Percentiles rank a stretch among this genome's conserved stretches.
These are phyloP conservation scores for Monosporozyma solicola DNA, from an alignment of 805 yeast species.

Conservation along the genomic window DNA sequence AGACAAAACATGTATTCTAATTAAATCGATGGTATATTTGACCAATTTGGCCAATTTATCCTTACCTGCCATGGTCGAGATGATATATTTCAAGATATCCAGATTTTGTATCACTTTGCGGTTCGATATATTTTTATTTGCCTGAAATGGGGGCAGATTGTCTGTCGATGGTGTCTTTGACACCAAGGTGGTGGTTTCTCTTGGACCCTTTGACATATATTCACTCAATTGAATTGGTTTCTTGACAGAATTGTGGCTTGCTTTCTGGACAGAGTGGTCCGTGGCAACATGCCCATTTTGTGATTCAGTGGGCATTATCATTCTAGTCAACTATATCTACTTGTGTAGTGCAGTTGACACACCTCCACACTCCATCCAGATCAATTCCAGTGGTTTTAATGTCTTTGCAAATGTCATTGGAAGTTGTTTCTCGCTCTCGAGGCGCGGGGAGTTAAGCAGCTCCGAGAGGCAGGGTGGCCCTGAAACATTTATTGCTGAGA, in stretches of 20 bases:
- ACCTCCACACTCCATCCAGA: too few species aligned
- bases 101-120: neutral
- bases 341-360: too few species aligned
- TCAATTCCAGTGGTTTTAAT: too few species aligned
- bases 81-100: slow-evolving; percentile 20
- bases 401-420: too few species aligned
- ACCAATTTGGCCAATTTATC: slow-evolving; percentile 61
- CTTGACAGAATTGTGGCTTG: neutral
- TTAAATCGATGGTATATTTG: slow-evolving; percentile 48
- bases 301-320: too few species aligned
- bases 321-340: too few species aligned
- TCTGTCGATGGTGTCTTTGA: neutral
- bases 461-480: too few species aligned
- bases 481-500: too few species aligned
- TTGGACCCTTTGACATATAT: neutral
- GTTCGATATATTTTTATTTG: neutral
- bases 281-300: neutral
- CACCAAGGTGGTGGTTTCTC: slow-evolving; percentile 1
- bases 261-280: neutral
- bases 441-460: too few species aligned
- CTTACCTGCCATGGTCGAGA: slow-evolving; percentile 55
- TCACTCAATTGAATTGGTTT: neutral
- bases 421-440: too few species aligned
- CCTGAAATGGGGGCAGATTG: neutral
- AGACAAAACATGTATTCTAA: slow-evolving; percentile 21